Percentiles rank a stretch among this genome's conserved stretches.
These are phyloP conservation scores for Canna indica DNA, from an alignment of 176 grass and related monocot genomes.

Conservation along the genomic window DNA sequence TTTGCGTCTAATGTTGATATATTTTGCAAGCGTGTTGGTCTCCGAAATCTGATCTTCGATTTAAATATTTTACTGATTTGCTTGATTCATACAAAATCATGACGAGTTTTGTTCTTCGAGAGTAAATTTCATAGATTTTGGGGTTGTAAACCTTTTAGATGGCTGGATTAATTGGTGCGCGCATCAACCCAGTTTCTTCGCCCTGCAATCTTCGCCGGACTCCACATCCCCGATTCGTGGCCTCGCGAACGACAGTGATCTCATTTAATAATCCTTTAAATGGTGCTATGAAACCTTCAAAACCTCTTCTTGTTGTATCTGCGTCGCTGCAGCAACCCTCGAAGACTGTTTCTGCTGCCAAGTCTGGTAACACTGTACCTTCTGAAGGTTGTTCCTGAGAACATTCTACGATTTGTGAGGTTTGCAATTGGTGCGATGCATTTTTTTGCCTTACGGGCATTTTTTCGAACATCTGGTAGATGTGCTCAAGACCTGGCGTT, in stretches of 20 bases:
- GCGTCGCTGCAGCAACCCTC: constrained; percentile 20
- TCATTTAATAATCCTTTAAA: constrained; percentile 10
- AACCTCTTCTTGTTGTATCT: constrained; percentile 16
- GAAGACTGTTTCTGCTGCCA: constrained; percentile 9
- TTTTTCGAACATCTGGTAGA: constrained; percentile 19
- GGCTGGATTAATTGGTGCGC: constrained; percentile 20
- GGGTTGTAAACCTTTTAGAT: no score
- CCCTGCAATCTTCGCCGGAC: constrained; percentile 4
- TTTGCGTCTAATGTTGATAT: no score
- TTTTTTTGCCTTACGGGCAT: background rate
- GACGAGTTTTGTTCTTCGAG: no score
- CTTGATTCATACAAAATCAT: no score
- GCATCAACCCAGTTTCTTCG: constrained; percentile 4
- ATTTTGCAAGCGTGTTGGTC: no score
- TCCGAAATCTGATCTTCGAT: no score
- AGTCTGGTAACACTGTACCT: constrained; percentile 26
- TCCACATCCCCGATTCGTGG: background rate
- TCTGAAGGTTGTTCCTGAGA: constrained; percentile 25
- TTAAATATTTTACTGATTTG: no score
- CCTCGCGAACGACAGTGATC: constrained; percentile 12
- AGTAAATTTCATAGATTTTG: no score
- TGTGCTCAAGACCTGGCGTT: constrained; percentile 40
- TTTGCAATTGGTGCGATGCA: background rate
- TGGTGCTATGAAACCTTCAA: constrained; percentile 5
- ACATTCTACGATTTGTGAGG: background rate